phyloP scores from a whole-genome alignment of 768 basidiomycete genomes.

The Boletales sp. region DNA sequence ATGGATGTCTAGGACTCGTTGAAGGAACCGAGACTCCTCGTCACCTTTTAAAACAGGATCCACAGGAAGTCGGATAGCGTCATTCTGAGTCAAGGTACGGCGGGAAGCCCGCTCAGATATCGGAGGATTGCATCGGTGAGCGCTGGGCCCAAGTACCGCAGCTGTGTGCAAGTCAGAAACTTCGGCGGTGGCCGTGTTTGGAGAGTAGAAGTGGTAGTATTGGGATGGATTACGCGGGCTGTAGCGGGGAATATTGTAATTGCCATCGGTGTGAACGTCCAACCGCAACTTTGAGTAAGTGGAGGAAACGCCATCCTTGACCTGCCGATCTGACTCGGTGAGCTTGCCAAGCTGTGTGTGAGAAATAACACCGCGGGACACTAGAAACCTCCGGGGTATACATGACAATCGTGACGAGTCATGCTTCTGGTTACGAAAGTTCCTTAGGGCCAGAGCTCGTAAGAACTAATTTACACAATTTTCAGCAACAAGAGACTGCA shows the following conservation, averaged over 20 bases:
- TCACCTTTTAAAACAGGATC: conserved; percentile 21
- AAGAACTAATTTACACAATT: background rate
- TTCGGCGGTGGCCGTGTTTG: conserved; percentile 16
- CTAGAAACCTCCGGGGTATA: conserved; percentile 8
- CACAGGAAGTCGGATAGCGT: conserved; percentile 23
- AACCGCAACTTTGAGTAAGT: conserved; percentile 14
- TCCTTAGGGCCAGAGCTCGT: background rate
- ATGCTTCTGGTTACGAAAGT: background rate
- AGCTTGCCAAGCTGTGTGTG: conserved; percentile 29
- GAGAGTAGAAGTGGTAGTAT: conserved; percentile 6
- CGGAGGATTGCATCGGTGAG: conserved; percentile 5
- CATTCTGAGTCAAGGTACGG: conserved; percentile 24
- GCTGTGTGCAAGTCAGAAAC: conserved; percentile 11
- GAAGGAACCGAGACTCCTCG: background rate
- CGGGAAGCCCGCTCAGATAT: conserved; percentile 11
- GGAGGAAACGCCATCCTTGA: conserved; percentile 25
- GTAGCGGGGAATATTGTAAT: conserved; percentile 14
- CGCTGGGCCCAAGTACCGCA: conserved; percentile 13
- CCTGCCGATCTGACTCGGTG: conserved; percentile 25
- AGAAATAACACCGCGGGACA: conserved; percentile 13
- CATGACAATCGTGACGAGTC: background rate
- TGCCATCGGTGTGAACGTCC: conserved; percentile 17
- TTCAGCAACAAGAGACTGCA: background rate
- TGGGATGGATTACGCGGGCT: conserved; percentile 9
- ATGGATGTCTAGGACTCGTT: conserved; percentile 8